Base-by-base conservation (phyloP, 2,329 filamentous ascomycete genomes). In the Fonsecaea erecta region DNA sequence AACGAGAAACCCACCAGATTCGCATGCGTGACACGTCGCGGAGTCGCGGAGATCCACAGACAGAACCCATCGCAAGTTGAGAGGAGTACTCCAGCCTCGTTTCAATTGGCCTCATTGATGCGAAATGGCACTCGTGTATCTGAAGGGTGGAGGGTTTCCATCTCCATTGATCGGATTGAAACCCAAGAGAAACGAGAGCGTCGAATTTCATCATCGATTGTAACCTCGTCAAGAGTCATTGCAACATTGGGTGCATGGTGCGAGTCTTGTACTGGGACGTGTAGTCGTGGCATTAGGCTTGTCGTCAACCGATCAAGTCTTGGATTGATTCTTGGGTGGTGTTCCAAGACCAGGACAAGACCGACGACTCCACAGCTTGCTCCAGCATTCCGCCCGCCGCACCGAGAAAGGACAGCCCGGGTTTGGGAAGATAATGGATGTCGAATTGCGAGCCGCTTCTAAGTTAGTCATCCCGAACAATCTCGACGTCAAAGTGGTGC, bases 311-410 rank as follows among this genome's bases (percentile, higher is more conserved):
- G 58, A 18, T 37, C 46, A 12, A 43, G 51, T 61, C 59, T 61
- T 61, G 59, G 59, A 54, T 32, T 43, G 32, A 34, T 30, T 43
- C 59, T 61, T 61, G 59, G 35, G 4, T 54, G 18, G 4, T 24
- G 21, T 37, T 54, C 59, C 59, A 61, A 61, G 59, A 61, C 59
- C 9, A 54, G 28, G 52, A 54, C 52, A 43, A 61, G 59, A 34
- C 59, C 46, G 37, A 37, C 32, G 30, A 43, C 59, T 28, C 59
- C 59, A 61, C 59, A 60, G 43, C 32, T 37, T 26, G 30, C n/a
- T 52, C 48, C 48, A 52, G 57, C 59, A 54, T 46, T 61, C 52
- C 32, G 48, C 59, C 46, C 14, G 12, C 37, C 52, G 30, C 14
- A 46, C 21, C 24, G 32, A 46, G 16, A 14, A 46, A 21, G 26